Evolutionary conservation across 2,329 filamentous ascomycete genomes (phyloP).

Genomic region (Hymenoscyphus occultus): DNA sequence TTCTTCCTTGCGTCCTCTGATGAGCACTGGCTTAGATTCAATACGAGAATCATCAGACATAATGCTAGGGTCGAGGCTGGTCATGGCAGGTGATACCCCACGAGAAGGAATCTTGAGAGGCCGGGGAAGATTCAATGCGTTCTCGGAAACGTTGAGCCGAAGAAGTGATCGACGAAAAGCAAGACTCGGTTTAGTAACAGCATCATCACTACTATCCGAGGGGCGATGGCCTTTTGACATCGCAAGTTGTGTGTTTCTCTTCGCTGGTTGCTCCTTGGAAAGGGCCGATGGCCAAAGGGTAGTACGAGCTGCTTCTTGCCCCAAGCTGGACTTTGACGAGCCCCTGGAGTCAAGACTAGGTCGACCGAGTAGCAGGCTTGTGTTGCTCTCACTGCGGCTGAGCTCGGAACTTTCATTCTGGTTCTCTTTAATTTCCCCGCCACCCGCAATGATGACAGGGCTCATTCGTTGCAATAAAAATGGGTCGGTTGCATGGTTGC

Average conservation of each 20-base stretch:
- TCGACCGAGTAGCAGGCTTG: slow-evolving; percentile 43
- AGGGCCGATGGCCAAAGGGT: slow-evolving; percentile 55
- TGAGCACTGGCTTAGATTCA: slow-evolving; percentile 41
- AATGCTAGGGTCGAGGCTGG: slow-evolving; percentile 55
- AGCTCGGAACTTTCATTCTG: slow-evolving; percentile 52
- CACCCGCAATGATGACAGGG: slow-evolving; percentile 61
- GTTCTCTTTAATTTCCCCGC: slow-evolving; percentile 60
- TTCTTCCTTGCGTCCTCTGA: slow-evolving; percentile 28
- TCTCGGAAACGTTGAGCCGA: slow-evolving; percentile 46
- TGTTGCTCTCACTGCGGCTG: slow-evolving; percentile 48
- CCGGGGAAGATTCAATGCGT: slow-evolving; percentile 48
- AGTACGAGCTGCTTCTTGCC: slow-evolving; percentile 40
- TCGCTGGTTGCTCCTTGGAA: slow-evolving; percentile 38
- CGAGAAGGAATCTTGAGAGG: slow-evolving; percentile 47
- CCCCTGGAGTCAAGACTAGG: slow-evolving; percentile 45
- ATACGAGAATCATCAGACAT: slow-evolving; percentile 53
- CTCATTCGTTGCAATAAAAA: slow-evolving; percentile 62
- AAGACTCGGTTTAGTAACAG: slow-evolving; percentile 51
- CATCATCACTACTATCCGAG: slow-evolving; percentile 57
- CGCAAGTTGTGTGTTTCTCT: slow-evolving; percentile 19
- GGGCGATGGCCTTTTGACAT: slow-evolving; percentile 33
- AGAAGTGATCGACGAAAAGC: slow-evolving; percentile 56
- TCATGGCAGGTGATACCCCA: slow-evolving; percentile 48
- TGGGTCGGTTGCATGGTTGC: slow-evolving; percentile 47
- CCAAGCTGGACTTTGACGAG: slow-evolving; percentile 27